Evolutionary conservation across 2,329 filamentous ascomycete genomes (phyloP), one percentile per base, ranked within the genome.

Genomic region (Neonectria hederae): DNA sequence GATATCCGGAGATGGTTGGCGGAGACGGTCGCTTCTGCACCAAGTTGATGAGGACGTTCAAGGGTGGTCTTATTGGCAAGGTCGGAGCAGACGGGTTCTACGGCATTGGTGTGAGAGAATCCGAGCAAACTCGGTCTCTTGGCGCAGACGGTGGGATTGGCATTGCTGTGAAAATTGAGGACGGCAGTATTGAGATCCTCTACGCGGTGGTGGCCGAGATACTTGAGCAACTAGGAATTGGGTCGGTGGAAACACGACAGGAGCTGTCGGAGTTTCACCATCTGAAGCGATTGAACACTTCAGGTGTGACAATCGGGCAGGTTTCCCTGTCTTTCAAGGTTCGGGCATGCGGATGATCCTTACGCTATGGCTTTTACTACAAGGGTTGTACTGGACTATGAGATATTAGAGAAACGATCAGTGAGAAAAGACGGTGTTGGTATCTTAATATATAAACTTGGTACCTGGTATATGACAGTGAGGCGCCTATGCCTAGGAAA

Each of bases 51-150:
- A 28, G 59, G 10, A 71, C 71, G 2, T 84, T 79, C 55, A 46
- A 66, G 2, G 81, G 79, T 0, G 28, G 62, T 0, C 56, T 84
- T 0, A 76, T 84, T 40, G 83, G 83, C 1, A 86, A 86, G 64
- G 45, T 85, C 3, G 83, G 83, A 0, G 83, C 83, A 0, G 83
- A 85, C 66, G 83, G 77, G 0, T 85, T 81, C 52, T 86, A 85
- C 66, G 81, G 77, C 0, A 70, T 85, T 8, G 83, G 78, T 0
- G 68, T 85, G 3, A 74, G 78, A n/a, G 75, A 71, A 8, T 80
- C 77, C 1, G 72, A 78, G 26, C 66, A 76, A 21, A 82, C 81
- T 0, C 68, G 59, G n/a, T 65, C 58, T 1, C 72, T 83, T 3
- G 79, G 81, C 0, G 77, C 75, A 0, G 55, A 75, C 1, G 80